Conservation (phyloP, 2,329 filamentous ascomycete genomes). For the Colletotrichum eleusines region DNA sequence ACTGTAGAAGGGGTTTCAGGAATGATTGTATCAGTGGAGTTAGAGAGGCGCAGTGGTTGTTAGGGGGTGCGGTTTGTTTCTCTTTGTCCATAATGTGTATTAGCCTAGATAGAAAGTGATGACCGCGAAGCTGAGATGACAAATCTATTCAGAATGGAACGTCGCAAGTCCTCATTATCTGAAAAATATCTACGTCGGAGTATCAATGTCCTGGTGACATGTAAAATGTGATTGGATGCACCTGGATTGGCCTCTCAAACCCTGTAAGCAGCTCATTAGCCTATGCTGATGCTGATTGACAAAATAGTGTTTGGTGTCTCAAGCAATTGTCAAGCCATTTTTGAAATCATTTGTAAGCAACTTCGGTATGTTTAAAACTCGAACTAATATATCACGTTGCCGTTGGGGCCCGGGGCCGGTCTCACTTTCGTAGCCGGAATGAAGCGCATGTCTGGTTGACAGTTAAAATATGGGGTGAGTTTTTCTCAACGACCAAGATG, state of each 20-base stretch:
- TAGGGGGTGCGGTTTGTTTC: neutral
- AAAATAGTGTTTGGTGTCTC: neutral
- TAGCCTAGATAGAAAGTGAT: neutral
- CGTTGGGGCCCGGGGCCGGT: neutral
- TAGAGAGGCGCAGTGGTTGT: neutral
- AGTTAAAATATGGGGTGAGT: no score
- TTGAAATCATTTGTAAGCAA: neutral
- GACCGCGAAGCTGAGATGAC: neutral
- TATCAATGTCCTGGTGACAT: neutral
- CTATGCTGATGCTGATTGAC: neutral
- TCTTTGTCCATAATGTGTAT: constrained; percentile 13
- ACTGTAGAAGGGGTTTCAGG: neutral
- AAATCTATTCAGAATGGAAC: no score
- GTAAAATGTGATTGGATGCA: neutral
- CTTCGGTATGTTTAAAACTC: neutral
- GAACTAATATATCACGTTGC: neutral
- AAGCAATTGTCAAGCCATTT: neutral
- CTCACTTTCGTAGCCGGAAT: neutral
- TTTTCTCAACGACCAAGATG: neutral
- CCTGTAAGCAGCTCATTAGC: neutral
- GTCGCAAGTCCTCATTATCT: neutral
- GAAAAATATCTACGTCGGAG: neutral
- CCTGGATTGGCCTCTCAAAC: neutral
- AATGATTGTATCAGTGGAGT: neutral
- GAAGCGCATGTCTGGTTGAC: neutral